These are phyloP conservation scores for Chaetomium sp. DNA, from an alignment of 2,329 filamentous ascomycete species.

Conservation along the genomic window DNA sequence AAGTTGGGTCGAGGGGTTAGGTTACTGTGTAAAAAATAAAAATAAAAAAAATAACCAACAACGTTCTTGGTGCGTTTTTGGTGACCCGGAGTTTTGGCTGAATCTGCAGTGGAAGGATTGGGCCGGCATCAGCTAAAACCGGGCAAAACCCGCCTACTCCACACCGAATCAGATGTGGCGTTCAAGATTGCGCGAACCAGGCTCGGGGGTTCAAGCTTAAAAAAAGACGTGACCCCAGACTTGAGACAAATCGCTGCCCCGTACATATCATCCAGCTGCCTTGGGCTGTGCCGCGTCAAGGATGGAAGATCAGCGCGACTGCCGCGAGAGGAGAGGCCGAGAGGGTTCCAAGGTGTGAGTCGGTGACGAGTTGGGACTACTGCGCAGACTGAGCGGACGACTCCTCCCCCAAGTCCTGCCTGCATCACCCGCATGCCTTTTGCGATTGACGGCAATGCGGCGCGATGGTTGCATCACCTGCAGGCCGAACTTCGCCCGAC, in stretches of 20 bases:
- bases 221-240: constrained; percentile 11
- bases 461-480: constrained; percentile 28
- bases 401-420: neutral
- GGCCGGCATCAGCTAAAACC: constrained; percentile 29
- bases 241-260: constrained; percentile 8
- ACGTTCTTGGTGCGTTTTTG: constrained; percentile 2
- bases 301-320: constrained; percentile 19
- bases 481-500: constrained; percentile 29
- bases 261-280: neutral
- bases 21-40: no score
- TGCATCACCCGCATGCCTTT: neutral
- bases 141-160: constrained; percentile 27
- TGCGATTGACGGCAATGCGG: neutral
- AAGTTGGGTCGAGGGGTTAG: neutral
- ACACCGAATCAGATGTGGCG: constrained; percentile 31
- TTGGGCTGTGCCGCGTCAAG: constrained; percentile 9
- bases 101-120: constrained; percentile 26
- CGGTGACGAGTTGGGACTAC: constrained; percentile 16
- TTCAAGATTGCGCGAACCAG: constrained; percentile 27
- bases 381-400: neutral
- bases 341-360: constrained; percentile 3
- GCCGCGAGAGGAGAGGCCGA: neutral
- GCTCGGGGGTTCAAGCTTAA: constrained; percentile 20
- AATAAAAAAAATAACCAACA: neutral
- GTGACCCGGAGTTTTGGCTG: constrained; percentile 25